Conservation (phyloP, 202 grass and related monocot genomes). For the Zoysia matrella region DNA sequence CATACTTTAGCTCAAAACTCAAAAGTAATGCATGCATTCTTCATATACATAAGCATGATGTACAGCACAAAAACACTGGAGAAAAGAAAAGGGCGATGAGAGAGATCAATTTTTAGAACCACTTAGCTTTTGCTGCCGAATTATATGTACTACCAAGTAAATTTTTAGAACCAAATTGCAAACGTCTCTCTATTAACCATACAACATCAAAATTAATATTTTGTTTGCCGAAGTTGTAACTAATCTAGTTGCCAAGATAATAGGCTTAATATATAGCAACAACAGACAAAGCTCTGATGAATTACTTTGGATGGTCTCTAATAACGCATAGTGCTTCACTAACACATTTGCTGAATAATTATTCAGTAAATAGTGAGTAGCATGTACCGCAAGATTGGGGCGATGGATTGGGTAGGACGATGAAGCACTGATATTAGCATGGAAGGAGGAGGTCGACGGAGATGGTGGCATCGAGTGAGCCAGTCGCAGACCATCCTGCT, state of each 20-base stretch:
- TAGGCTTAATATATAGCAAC: not conserved
- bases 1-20: not conserved
- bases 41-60: not conserved
- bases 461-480: slow-evolving; percentile 38
- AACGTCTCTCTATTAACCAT: not conserved
- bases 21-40: slow-evolving; percentile 21
- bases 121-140: not conserved
- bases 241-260: not conserved
- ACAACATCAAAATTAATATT: not conserved
- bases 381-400: slow-evolving; percentile 52
- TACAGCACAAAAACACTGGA: not conserved
- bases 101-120: not conserved
- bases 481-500: slow-evolving; percentile 47
- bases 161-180: not conserved
- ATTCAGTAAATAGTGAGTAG: not conserved
- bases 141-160: not conserved
- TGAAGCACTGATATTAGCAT: slow-evolving; percentile 29
- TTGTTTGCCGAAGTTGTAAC: not conserved
- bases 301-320: not conserved
- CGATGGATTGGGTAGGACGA: slow-evolving; percentile 45
- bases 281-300: not conserved
- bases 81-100: not conserved
- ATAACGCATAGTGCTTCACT: not conserved
- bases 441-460: slow-evolving; percentile 43
- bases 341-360: not conserved